Evolutionary conservation across 192 early-diverging fungal species (phyloP), one percentile per base, ranked within the genome.

Genomic region (Coemansia sp.): DNA sequence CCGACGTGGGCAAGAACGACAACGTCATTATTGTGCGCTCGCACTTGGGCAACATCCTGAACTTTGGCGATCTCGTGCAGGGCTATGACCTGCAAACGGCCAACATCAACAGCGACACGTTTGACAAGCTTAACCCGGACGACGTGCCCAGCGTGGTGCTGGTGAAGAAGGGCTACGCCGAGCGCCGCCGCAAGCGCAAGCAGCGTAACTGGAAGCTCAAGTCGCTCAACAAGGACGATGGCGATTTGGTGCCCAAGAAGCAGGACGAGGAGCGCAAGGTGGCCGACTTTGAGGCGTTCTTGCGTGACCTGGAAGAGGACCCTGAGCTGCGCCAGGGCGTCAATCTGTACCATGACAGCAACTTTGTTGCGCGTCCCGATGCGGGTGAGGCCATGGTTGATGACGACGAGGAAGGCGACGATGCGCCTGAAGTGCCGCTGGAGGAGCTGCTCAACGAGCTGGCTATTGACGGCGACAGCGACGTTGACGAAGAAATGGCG

Each of bases 261-360:
- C 83, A 88, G 64, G 94, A 95, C 26, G 75, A 84, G 71, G 86
- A 86, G 47, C 84, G 85, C 65, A 86, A 88, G 49, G 94, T 97
- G 57, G 77, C 89, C 47, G 97, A 99, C 80, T 92, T 91, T 71
- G 97, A 99, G 75, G 70, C 91, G 67, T 99, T 99, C 84, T 82
- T 97, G 89, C 89, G 94, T 67, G 97, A 99, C 82, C 83, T 99
- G 52, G 97, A 99, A 81, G 97, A 99, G 81, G 97, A 99, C 84
- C 85, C 93, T 25, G 97, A 99, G 82, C 86, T 98, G 61, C 86
- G 97, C 57, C 89, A 91, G 65, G 93, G 92, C 69, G 82, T 99
- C 66, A 96, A 99, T 65, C 85, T 99, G 48, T 99, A 94, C 87
- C 96, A 94, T 83, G 68, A 65, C 48, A 52, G 17, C 39, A 59